These are phyloP conservation scores for Alternaria rosae DNA, from an alignment of 2,329 filamentous ascomycete genomes.

Conservation along the genomic window DNA sequence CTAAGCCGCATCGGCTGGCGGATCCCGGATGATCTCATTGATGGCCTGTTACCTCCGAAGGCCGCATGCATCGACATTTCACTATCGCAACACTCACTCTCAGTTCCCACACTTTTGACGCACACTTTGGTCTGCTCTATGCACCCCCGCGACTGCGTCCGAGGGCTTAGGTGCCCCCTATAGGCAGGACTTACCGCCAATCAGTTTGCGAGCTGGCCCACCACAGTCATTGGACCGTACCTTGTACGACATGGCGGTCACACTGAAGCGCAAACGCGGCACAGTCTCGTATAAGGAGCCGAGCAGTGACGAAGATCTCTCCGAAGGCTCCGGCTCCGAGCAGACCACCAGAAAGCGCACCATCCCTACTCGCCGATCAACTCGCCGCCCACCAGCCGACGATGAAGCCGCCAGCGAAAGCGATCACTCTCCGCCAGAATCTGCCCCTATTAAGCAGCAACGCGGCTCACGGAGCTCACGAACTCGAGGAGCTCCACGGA, in stretches of 20 bases:
- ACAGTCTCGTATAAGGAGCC: constrained; percentile 48
- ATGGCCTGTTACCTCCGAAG: constrained; percentile 8
- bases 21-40: constrained; percentile 12
- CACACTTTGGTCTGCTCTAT: background rate
- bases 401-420: constrained; percentile 22
- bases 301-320: constrained; percentile 43
- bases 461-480: constrained; percentile 11
- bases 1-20: constrained; percentile 3
- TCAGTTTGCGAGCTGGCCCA: background rate
- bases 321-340: constrained; percentile 28
- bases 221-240: background rate
- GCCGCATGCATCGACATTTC: constrained; percentile 14
- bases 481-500: constrained; percentile 21
- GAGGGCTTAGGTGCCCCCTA: constrained; percentile 9
- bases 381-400: constrained; percentile 29
- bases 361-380: constrained; percentile 34
- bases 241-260: constrained; percentile 33
- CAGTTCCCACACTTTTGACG: background rate
- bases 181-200: background rate
- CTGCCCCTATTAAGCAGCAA: constrained; percentile 5
- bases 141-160: constrained; percentile 3
- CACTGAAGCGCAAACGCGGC: constrained; percentile 46
- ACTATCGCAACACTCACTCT: background rate
- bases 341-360: constrained; percentile 19
- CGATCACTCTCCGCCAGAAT: constrained; percentile 10